Percentiles rank a stretch among this genome's conserved stretches.
These are phyloP conservation scores for Parastagonospora avenae DNA, from an alignment of 2,329 filamentous ascomycete genomes.

Conservation along the genomic window DNA sequence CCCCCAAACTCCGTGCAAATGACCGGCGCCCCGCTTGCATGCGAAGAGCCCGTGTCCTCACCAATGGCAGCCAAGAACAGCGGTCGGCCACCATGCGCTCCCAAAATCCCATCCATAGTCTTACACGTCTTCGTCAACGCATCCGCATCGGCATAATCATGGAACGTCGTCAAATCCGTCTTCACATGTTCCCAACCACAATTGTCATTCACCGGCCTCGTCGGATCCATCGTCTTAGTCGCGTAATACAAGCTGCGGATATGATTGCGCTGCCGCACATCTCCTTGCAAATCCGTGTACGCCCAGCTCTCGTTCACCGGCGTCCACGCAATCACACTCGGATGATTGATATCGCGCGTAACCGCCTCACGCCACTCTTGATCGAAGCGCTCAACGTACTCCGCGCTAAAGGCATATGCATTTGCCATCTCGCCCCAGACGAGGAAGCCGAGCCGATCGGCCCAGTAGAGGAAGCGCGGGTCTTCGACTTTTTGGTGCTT, in stretches of 20 bases:
- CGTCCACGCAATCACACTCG: conserved; percentile 69
- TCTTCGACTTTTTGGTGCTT: conserved; percentile 71
- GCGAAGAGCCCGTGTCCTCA: conserved; percentile 52
- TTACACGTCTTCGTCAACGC: conserved; percentile 62
- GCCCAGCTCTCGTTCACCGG: conserved; percentile 70
- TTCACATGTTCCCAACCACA: conserved; percentile 73
- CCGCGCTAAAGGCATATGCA: conserved; percentile 65
- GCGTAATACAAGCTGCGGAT: conserved; percentile 67
- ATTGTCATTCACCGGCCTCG: conserved; percentile 71
- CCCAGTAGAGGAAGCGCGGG: conserved; percentile 65
- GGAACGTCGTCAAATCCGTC: conserved; percentile 70
- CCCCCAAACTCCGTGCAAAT: conserved; percentile 72
- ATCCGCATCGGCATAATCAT: conserved; percentile 67
- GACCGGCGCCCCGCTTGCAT: conserved; percentile 62
- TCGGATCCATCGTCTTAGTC: conserved; percentile 69
- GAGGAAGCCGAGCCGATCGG: conserved; percentile 64
- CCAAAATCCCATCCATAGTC: conserved; percentile 60
- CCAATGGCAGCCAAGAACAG: conserved; percentile 60
- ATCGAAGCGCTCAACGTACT: conserved; percentile 65
- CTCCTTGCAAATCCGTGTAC: conserved; percentile 63
- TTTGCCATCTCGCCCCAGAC: conserved; percentile 71
- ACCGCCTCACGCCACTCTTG: conserved; percentile 69
- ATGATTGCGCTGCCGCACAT: conserved; percentile 65
- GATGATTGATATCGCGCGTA: conserved; percentile 68
- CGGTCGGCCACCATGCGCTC: conserved; percentile 56